Evolutionary conservation across 1,284 basidiomycete genomes (phyloP).

Genomic region (Leccinum huronense): DNA sequence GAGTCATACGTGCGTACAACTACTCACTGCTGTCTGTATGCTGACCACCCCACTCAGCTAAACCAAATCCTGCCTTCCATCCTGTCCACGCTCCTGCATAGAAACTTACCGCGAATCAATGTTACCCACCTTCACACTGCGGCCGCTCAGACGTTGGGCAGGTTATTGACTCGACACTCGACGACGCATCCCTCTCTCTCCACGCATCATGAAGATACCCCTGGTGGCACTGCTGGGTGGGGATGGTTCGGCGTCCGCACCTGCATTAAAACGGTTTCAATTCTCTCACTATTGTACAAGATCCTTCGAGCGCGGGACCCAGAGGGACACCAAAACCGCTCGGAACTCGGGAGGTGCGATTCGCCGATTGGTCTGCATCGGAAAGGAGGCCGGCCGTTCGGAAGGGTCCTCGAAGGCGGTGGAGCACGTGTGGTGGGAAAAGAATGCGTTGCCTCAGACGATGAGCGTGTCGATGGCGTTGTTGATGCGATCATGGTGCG

Average conservation of each 20-base stretch:
- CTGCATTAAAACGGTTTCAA: slow-evolving; percentile 30
- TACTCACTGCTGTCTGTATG: not conserved
- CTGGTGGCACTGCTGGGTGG: slow-evolving; percentile 72
- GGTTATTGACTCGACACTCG: slow-evolving; percentile 73
- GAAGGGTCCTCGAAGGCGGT: slow-evolving; percentile 76
- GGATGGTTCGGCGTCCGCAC: slow-evolving; percentile 13
- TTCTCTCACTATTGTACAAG: slow-evolving; percentile 26
- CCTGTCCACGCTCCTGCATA: slow-evolving; percentile 87
- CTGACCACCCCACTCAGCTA: slow-evolving; percentile 50
- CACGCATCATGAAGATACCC: slow-evolving; percentile 91
- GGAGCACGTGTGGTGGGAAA: slow-evolving; percentile 70
- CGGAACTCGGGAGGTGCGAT: slow-evolving; percentile 82
- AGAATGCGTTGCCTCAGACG: slow-evolving; percentile 48
- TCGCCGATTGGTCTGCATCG: slow-evolving; percentile 78
- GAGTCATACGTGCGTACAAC: slow-evolving; percentile 84
- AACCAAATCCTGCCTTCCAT: slow-evolving; percentile 95
- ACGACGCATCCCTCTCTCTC: slow-evolving; percentile 80
- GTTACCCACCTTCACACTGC: slow-evolving; percentile 67
- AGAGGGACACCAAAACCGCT: slow-evolving; percentile 60
- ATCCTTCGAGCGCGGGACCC: slow-evolving; percentile 17
- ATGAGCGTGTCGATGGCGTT: slow-evolving; percentile 41
- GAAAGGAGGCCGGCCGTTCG: slow-evolving; percentile 71
- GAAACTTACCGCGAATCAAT: slow-evolving; percentile 65
- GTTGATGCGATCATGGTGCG: slow-evolving; percentile 59
- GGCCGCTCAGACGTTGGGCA: slow-evolving; percentile 81